These are phyloP conservation scores for Ceratobasidium sp. DNA, from an alignment of 1,284 basidiomycete genomes.

Conservation along the genomic window DNA sequence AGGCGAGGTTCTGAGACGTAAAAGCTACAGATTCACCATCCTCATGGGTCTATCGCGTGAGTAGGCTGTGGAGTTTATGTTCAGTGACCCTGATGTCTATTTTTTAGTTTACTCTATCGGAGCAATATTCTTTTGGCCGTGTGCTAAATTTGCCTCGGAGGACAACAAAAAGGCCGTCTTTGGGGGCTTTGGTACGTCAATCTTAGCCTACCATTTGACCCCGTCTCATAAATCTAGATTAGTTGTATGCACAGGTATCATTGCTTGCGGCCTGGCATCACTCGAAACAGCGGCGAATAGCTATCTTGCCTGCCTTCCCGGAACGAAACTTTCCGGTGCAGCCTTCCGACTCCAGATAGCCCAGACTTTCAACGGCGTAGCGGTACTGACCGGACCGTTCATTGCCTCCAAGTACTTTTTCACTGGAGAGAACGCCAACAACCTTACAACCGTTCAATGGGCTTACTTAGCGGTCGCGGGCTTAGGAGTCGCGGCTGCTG, in stretches of 20 bases:
- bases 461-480: conserved; percentile 60
- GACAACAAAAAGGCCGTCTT: conserved; percentile 59
- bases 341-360: conserved; percentile 83
- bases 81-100: background rate
- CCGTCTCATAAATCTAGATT: too few species aligned
- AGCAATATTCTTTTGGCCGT: conserved; percentile 84
- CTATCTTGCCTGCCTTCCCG: conserved; percentile 69
- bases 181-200: conserved; percentile 75
- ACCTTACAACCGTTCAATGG: conserved; percentile 59
- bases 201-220: too few species aligned
- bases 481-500: conserved; percentile 51
- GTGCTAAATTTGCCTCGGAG: conserved; percentile 66
- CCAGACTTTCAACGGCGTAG: conserved; percentile 84
- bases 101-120: conserved; percentile 53
- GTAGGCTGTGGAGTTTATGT: conserved; percentile 52
- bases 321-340: conserved; percentile 72
- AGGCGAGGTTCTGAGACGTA: conserved; percentile 64
- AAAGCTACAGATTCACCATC: too few species aligned
- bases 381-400: conserved; percentile 80
- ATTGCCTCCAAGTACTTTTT: conserved; percentile 72
- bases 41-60: too few species aligned
- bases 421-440: conserved; percentile 53
- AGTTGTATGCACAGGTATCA: conserved; percentile 47
- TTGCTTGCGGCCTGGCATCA: conserved; percentile 75
- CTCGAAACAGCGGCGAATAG: conserved; percentile 82